These are phyloP conservation scores for Candida yuanshanica DNA, from an alignment of 805 yeast species.

Conservation along the genomic window DNA sequence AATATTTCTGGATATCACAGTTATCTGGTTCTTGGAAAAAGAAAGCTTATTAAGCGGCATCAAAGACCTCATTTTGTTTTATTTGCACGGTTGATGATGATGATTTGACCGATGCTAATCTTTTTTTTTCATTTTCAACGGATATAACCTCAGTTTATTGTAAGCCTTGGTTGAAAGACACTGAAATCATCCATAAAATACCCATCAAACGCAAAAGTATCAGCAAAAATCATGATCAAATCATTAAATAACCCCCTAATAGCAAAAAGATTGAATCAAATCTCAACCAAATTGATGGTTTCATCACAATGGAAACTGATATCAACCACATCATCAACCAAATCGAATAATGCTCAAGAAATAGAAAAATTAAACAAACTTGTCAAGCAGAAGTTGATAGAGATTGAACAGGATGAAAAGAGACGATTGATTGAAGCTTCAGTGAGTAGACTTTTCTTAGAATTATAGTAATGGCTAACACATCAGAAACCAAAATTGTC, in stretches of 20 bases:
- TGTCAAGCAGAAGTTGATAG: slow-evolving; percentile 17
- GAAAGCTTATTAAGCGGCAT: too few species aligned
- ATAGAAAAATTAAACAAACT: slow-evolving; percentile 19
- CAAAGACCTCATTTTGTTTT: too few species aligned
- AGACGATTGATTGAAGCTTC: slow-evolving; percentile 7
- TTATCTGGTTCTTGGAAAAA: too few species aligned
- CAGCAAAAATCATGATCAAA: neutral
- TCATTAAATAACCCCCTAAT: neutral
- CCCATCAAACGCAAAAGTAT: neutral
- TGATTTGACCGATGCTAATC: too few species aligned
- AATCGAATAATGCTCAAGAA: slow-evolving; percentile 15
- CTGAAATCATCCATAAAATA: too few species aligned
- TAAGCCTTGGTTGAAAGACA: too few species aligned
- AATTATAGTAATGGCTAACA: slow-evolving; percentile 1
- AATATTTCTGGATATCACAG: too few species aligned
- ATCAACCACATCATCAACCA: neutral
- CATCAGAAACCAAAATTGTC: slow-evolving; percentile 22
- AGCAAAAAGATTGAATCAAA: neutral
- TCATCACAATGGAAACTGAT: neutral
- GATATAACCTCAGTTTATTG: too few species aligned
- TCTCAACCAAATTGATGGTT: neutral
- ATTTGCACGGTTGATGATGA: too few species aligned
- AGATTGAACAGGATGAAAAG: slow-evolving; percentile 15
- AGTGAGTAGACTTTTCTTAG: slow-evolving; percentile 6
- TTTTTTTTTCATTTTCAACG: too few species aligned